Conservation (phyloP, 345 rosid species). For the Eucalyptus virginea region DNA sequence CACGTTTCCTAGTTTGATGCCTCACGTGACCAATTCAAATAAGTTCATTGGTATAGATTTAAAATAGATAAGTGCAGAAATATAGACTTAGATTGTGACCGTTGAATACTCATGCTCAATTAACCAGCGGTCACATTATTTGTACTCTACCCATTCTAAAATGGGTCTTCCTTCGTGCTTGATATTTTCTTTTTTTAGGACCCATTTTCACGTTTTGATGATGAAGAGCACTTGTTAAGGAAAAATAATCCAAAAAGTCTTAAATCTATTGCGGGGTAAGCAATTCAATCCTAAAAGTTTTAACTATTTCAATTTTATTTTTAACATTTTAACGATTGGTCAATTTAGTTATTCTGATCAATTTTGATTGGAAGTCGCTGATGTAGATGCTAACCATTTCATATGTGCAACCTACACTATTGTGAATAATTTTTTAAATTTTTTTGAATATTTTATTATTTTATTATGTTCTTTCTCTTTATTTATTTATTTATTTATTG, state of each 20-base stretch:
- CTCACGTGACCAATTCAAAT: neutral
- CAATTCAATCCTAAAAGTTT: neutral
- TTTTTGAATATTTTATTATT: no score
- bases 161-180: neutral
- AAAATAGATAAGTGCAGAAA: neutral
- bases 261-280: neutral
- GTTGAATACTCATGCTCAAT: neutral
- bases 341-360: neutral
- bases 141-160: neutral
- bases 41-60: neutral
- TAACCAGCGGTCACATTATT: no score
- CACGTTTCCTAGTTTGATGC: neutral
- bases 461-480: no score
- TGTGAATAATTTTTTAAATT: no score
- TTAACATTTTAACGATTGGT: fast-evolving
- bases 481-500: no score
- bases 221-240: neutral
- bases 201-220: neutral
- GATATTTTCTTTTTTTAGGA: neutral
- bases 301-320: no score
- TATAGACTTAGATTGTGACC: neutral
- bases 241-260: no score
- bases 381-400: no score
- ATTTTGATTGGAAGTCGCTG: fast-evolving
- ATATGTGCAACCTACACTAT: no score